Percentiles rank a stretch among this genome's conserved stretches.
These are phyloP conservation scores for Acanthamoeba healyi DNA, from an alignment of 208 protist species.

Conservation along the genomic window DNA sequence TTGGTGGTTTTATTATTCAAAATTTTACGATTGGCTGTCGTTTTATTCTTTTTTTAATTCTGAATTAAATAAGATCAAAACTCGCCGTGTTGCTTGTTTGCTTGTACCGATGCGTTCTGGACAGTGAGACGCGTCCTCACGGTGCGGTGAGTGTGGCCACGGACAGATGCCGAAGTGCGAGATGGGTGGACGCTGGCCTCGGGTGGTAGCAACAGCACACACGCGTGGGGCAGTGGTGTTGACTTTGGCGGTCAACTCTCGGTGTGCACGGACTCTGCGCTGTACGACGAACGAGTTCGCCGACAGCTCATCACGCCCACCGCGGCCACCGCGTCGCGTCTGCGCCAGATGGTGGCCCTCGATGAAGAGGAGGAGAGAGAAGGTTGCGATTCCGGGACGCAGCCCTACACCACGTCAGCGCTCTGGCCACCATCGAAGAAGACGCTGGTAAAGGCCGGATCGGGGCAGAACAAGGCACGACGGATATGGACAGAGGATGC, in stretches of 20 bases:
- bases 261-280: neutral
- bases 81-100: too few species aligned
- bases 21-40: too few species aligned
- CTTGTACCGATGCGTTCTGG: too few species aligned
- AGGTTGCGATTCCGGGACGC: neutral
- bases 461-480: neutral
- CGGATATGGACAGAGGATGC: conserved; percentile 43
- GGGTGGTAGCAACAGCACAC: too few species aligned
- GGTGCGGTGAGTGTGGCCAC: neutral
- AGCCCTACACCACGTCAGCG: neutral
- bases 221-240: too few species aligned
- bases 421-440: neutral
- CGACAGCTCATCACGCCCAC: conserved; percentile 55
- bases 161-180: neutral
- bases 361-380: neutral
- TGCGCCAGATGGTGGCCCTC: neutral
- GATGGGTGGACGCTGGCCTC: neutral
- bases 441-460: neutral
- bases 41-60: too few species aligned
- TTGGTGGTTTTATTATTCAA: too few species aligned
- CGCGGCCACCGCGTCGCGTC: neutral
- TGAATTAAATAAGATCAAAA: too few species aligned
- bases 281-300: neutral
- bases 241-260: neutral
- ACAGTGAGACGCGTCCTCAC: too few species aligned